phyloP scores from a whole-genome alignment of 148 eudicot genomes.

The Rhododendron vialii region DNA sequence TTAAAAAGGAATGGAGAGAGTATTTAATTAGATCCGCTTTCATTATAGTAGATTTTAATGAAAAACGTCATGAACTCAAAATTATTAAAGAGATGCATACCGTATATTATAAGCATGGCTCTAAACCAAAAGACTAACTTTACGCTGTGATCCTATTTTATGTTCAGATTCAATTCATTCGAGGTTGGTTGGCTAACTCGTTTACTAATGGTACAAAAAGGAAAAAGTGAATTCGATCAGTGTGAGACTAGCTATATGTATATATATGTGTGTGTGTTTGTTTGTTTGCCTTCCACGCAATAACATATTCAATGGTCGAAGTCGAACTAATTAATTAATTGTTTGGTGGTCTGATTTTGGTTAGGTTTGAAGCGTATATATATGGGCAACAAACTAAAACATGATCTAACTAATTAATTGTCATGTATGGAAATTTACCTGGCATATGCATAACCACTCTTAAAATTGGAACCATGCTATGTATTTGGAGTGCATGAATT shows the following conservation, averaged over 20 bases:
- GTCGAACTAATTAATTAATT: neutral
- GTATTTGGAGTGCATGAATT: neutral
- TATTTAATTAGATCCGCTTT: too few relatives aligned
- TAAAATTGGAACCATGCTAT: neutral
- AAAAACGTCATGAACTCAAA: neutral
- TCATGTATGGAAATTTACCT: neutral
- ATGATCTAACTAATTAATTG: neutral
- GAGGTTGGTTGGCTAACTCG: constrained; percentile 41
- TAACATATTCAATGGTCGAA: neutral
- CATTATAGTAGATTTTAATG: neutral
- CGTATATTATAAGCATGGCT: neutral
- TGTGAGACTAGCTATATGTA: neutral
- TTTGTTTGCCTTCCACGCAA: neutral
- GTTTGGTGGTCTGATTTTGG: constrained; percentile 21
- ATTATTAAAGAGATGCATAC: neutral
- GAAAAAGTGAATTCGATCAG: neutral
- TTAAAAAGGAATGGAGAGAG: too few relatives aligned
- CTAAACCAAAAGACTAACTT: neutral
- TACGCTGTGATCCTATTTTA: neutral
- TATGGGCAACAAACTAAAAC: neutral
- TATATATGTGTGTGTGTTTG: too few relatives aligned
- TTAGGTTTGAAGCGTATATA: constrained; percentile 30
- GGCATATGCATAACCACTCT: neutral
- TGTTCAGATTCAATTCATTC: neutral
- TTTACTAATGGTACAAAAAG: constrained; percentile 10